Base-by-base conservation (phyloP, 2,329 filamentous ascomycete genomes). In the Phoma sp. region DNA sequence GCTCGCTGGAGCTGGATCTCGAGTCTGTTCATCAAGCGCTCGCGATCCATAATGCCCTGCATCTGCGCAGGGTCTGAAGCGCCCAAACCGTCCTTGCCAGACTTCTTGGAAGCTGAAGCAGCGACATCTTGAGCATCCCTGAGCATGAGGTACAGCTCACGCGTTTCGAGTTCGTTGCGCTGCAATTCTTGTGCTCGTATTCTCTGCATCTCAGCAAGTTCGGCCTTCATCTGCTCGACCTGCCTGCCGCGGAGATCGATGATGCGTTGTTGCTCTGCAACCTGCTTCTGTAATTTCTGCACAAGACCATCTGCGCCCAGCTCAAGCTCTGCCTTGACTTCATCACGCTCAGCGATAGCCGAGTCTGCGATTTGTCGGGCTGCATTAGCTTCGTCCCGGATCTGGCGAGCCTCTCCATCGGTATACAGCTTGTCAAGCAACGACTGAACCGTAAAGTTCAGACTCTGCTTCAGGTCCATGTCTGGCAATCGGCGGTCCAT, bases 141-240 rank as follows among this genome's bases (percentile, higher is more conserved):
- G 60, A 99, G 88, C 95, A 99, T 99, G 51, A 99, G 88, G 75
- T 98, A 99, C 18, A 99, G 80, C 76, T 99, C 95, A 78, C 95
- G 85, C 2, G 93, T 98, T 77, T 99, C 95, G 25, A 99, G 81
- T 77, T 99, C 95, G 69, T 96, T 96, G 46, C 95, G 86, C 76
- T 98, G 95, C 29, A 96, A 84, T 73, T 98, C 93, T 74, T 96
- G 93, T 15, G 91, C 90, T 56, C 93, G 86, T 59, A 97, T 79
- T 12, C 91, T 87, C 74, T 96, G 92, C 50, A 96, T 79, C 66
- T 92, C 93, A 18, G 92, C 90, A 56, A 98, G 80, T 71, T 99
- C 95, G 9, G 91, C 89, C 76, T 96, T 97, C 67, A 96, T 81
- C 5, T 89, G 86, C 60, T 97, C 93, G 6, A 89, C 90, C 72